Percentiles rank a stretch among this genome's conserved stretches.
Evolutionary conservation across 352 stramenopile species (phyloP).

Genomic region (Globisporangium alternatum): DNA sequence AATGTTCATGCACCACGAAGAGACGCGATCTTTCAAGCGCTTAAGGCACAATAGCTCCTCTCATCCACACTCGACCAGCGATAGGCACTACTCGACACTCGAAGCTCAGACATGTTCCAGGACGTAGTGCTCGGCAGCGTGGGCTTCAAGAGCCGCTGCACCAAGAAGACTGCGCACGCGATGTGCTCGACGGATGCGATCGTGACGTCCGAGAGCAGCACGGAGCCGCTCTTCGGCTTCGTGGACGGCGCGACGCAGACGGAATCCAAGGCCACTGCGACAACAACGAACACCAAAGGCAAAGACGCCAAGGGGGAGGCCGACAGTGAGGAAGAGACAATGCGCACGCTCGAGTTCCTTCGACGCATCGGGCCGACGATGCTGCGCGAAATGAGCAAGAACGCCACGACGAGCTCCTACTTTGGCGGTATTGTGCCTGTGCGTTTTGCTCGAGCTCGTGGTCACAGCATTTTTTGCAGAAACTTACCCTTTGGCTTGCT

Average conservation of each 20-base stretch:
- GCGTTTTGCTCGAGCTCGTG: neutral
- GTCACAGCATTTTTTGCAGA: neutral
- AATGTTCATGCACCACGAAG: neutral
- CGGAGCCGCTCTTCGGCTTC: constrained; percentile 36
- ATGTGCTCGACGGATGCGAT: constrained; percentile 31
- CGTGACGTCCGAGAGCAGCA: constrained; percentile 32
- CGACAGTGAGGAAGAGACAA: constrained; percentile 35
- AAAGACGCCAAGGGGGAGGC: constrained; percentile 21
- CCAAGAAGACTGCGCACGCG: constrained; percentile 29
- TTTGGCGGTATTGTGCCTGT: constrained; percentile 33
- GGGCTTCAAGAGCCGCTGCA: constrained; percentile 54
- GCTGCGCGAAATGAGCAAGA: constrained; percentile 58
- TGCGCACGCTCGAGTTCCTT: constrained; percentile 36
- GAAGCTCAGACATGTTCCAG: constrained; percentile 45
- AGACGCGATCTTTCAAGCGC: constrained; percentile 6
- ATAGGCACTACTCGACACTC: too few species aligned
- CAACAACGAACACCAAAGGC: constrained; percentile 13
- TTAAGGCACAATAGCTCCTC: neutral
- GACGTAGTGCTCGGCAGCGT: constrained; percentile 47
- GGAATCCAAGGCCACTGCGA: constrained; percentile 27
- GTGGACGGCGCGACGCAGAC: constrained; percentile 46
- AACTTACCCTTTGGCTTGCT: neutral
- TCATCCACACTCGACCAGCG: neutral
- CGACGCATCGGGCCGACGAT: constrained; percentile 43
- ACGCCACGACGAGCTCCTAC: constrained; percentile 32